Conservation (phyloP, 257 asterid genomes). For the Gentiana macrophylla region DNA sequence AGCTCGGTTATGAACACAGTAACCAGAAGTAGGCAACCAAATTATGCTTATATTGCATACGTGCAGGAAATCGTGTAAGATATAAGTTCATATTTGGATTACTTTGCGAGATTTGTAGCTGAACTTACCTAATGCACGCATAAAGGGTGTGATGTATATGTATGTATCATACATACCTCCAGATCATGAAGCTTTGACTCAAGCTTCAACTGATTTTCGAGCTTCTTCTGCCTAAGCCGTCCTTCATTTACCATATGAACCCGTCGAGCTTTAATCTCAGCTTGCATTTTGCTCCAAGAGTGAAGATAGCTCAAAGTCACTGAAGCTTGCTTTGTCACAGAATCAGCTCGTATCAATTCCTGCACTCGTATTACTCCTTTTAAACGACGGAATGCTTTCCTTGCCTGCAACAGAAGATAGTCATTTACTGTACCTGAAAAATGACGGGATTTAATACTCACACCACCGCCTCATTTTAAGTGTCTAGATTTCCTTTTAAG, state of each 20-base stretch:
- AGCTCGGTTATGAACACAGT: too few relatives aligned
- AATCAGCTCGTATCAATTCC: slow-evolving; percentile 37
- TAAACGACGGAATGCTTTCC: slow-evolving; percentile 39
- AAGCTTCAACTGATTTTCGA: slow-evolving; percentile 71
- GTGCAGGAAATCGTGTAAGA: too few relatives aligned
- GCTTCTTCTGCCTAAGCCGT: slow-evolving; percentile 62
- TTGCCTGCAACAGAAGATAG: slow-evolving; percentile 46
- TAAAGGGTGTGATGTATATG: too few relatives aligned
- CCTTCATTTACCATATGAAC: slow-evolving; percentile 69
- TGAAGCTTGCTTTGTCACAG: slow-evolving; percentile 68
- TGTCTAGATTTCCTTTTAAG: too few relatives aligned
- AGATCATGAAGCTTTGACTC: slow-evolving; percentile 81
- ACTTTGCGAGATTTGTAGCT: too few relatives aligned
- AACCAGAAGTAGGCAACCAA: too few relatives aligned
- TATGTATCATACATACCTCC: slow-evolving; percentile 35
- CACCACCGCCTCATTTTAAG: too few relatives aligned
- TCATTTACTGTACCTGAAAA: neutral
- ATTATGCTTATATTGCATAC: too few relatives aligned
- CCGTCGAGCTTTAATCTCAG: slow-evolving; percentile 61
- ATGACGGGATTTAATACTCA: too few relatives aligned
- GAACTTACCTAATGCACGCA: too few relatives aligned
- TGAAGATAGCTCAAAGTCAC: slow-evolving; percentile 51
- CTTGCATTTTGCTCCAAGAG: slow-evolving; percentile 69
- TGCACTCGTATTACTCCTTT: slow-evolving; percentile 54
- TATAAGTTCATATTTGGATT: too few relatives aligned